These are phyloP conservation scores for Ceratocystis alfenasii DNA, from an alignment of 2,329 filamentous ascomycete genomes.

Conservation along the genomic window DNA sequence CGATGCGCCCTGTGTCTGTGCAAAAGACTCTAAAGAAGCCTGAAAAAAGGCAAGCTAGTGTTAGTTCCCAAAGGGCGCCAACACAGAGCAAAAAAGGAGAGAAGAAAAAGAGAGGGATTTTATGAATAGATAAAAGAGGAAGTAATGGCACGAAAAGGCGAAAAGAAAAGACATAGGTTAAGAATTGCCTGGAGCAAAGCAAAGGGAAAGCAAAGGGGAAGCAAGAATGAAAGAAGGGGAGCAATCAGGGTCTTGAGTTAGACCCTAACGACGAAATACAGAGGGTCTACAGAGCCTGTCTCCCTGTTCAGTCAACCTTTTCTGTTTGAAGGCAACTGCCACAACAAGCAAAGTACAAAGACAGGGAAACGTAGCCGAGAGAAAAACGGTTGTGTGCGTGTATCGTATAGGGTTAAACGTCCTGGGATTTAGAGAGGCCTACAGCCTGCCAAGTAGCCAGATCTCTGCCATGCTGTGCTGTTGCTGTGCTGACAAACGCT, in stretches of 20 bases:
- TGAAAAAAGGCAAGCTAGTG: neutral
- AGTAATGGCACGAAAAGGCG: neutral
- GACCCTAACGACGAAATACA: too few relatives aligned
- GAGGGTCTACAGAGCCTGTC: neutral
- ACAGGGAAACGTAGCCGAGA: neutral
- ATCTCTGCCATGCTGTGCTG: neutral
- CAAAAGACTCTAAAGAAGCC: neutral
- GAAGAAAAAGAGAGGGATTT: neutral
- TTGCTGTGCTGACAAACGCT: neutral
- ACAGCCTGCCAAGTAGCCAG: too few relatives aligned
- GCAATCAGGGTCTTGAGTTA: too few relatives aligned
- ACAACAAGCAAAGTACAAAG: neutral
- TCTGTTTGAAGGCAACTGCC: neutral
- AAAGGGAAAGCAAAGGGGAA: slow-evolving; percentile 5
- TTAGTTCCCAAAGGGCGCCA: neutral
- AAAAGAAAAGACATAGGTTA: neutral
- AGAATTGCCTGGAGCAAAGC: neutral
- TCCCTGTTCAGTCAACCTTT: too few relatives aligned
- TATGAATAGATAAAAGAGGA: slow-evolving; percentile 4
- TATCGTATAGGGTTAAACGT: too few relatives aligned
- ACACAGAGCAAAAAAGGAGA: neutral
- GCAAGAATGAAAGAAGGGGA: neutral
- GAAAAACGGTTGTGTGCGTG: too few relatives aligned
- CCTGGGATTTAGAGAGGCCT: too few relatives aligned
- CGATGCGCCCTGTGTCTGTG: neutral